Evolutionary conservation across 495 filamentous ascomycete genomes (phyloP).

Genomic region (Penicillium herquei): DNA sequence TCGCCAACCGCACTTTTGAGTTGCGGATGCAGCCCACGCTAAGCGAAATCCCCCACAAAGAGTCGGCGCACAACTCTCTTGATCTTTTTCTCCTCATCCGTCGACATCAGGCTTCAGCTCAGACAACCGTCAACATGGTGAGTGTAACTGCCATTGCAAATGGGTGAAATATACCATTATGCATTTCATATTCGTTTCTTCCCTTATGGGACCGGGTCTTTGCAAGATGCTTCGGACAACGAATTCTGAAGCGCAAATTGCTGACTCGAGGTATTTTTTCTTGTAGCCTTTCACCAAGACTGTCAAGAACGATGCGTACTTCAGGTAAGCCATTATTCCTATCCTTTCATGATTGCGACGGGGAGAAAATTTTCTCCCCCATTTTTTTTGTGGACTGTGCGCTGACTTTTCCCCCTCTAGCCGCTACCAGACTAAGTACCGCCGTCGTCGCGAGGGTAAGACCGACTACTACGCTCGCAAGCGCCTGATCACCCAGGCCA

Average conservation of each 20-base stretch:
- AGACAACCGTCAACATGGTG: constrained; percentile 51
- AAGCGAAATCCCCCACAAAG: constrained; percentile 49
- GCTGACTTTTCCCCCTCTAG: constrained; percentile 46
- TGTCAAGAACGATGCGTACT: constrained; percentile 97
- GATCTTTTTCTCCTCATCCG: constrained; percentile 23
- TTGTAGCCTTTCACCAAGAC: constrained; percentile 88
- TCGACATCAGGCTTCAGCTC: constrained; percentile 32
- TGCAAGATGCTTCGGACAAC: constrained; percentile 93
- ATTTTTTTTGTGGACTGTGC: not conserved
- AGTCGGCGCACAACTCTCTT: constrained; percentile 33
- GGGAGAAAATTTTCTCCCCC: constrained; percentile 10
- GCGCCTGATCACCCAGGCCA: constrained; percentile 98
- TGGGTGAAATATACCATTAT: constrained; percentile 24
- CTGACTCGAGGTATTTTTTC: constrained; percentile 74
- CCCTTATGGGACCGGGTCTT: constrained; percentile 58
- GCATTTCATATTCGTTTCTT: constrained; percentile 14
- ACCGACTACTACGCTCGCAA: constrained; percentile 99
- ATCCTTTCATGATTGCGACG: not conserved
- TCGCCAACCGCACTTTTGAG: constrained; percentile 41
- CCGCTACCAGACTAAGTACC: constrained; percentile 99
- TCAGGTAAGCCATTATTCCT: constrained; percentile 63
- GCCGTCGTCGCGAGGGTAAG: constrained; percentile 92
- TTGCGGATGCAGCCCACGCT: constrained; percentile 42
- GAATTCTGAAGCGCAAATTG: constrained; percentile 95
- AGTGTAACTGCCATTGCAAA: constrained; percentile 30